Conservation (phyloP, 2,329 filamentous ascomycete species). For the Saccharata proteae region DNA sequence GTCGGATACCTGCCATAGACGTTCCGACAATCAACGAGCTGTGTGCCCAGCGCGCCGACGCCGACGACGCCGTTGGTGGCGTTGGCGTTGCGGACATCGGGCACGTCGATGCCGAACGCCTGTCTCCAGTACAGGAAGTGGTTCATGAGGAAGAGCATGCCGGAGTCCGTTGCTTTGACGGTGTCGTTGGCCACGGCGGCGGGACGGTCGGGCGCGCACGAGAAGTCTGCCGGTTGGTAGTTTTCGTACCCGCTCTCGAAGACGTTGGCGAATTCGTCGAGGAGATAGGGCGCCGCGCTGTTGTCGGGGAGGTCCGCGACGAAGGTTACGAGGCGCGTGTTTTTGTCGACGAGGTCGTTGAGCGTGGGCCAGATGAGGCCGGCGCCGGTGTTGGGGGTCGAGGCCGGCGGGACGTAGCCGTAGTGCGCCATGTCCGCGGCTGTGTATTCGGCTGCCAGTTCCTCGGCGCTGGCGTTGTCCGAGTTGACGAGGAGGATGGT, state of each 20-base stretch:
- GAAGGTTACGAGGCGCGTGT: conserved; percentile 52
- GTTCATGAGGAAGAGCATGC: conserved; percentile 57
- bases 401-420: conserved; percentile 34
- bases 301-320: conserved; percentile 36
- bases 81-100: conserved; percentile 35
- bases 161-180: conserved; percentile 38
- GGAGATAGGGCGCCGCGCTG: conserved; percentile 33
- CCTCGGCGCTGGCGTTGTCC: conserved; percentile 40
- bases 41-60: conserved; percentile 36
- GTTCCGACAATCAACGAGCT: conserved; percentile 27
- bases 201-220: conserved; percentile 56
- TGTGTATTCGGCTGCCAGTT: conserved; percentile 34
- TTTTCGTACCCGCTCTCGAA: conserved; percentile 60
- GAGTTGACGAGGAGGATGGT: conserved; percentile 59
- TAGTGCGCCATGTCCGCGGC: conserved; percentile 43
- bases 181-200: conserved; percentile 34
- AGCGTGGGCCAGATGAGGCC: conserved; percentile 52
- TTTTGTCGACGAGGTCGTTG: conserved; percentile 46
- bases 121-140: conserved; percentile 55
- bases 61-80: conserved; percentile 51
- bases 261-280: conserved; percentile 47
- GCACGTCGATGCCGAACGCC: conserved; percentile 12
- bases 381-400: conserved; percentile 24
- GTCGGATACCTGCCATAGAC: conserved; percentile 53
- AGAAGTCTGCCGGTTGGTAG: conserved; percentile 47